Conservation (phyloP, 1,139 yeast species). For the Magnusiomyces suaveolens region DNA sequence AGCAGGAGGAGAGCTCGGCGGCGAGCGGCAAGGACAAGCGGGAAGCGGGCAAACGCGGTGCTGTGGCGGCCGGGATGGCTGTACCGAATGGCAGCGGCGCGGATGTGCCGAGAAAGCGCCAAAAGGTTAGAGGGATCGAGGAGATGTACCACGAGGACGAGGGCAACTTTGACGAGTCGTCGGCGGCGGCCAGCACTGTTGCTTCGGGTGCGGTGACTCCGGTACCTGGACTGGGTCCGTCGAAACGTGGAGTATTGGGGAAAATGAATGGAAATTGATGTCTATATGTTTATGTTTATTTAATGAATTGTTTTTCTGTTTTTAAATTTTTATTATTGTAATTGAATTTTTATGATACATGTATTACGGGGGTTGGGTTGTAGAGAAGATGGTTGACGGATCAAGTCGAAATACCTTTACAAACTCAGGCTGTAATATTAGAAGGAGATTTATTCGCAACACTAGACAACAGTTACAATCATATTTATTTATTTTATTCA, state of each 20-base stretch:
- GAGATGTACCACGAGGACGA: constrained; percentile 56
- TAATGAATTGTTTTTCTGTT: not conserved
- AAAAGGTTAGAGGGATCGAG: constrained; percentile 30
- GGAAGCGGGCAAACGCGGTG: constrained; percentile 5
- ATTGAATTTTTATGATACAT: too few species aligned
- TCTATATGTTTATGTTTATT: not conserved
- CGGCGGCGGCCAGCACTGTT: not conserved
- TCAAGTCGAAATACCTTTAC: too few species aligned
- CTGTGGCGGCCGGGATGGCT: constrained; percentile 20
- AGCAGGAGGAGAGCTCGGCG: constrained; percentile 19
- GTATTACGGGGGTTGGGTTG: too few species aligned
- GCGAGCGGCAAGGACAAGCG: constrained; percentile 9
- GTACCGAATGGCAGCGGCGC: not conserved
- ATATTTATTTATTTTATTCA: too few species aligned
- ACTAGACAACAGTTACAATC: too few species aligned
- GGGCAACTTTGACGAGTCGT: constrained; percentile 39
- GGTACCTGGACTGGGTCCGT: not conserved
- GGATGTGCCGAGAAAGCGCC: constrained; percentile 8
- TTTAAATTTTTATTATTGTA: not conserved
- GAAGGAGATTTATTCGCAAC: too few species aligned
- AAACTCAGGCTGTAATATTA: too few species aligned
- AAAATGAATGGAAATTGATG: not conserved
- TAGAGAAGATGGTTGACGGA: too few species aligned
- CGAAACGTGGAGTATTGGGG: not conserved
- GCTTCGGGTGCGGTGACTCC: constrained; percentile 3